A percentile compares a stretch with the other conserved stretches of the same genome.
Evolutionary conservation across 2,329 filamentous ascomycete species (phyloP).

Genomic region (Colletotrichum ledebouriae): DNA sequence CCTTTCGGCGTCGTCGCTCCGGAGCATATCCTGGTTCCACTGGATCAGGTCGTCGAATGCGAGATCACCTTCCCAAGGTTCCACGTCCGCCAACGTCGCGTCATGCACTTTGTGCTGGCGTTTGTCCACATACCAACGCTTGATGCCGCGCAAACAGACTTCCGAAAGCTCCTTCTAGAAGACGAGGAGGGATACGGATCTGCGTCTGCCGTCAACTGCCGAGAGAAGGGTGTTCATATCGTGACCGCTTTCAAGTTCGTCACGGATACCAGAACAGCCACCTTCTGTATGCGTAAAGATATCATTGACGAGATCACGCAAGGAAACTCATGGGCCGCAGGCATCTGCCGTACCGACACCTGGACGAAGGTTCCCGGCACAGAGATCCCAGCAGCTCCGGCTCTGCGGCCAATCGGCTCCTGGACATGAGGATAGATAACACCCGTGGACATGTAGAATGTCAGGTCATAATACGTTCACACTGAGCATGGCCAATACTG

Average conservation of each 20-base stretch:
- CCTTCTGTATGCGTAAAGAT: conserved; percentile 34
- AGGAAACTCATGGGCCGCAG: background rate
- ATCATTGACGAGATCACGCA: conserved; percentile 2
- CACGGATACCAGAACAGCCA: conserved; percentile 15
- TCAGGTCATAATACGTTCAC: too few relatives aligned
- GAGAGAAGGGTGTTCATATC: conserved; percentile 9
- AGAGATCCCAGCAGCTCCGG: background rate
- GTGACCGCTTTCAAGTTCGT: conserved; percentile 28
- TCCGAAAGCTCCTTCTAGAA: conserved; percentile 7
- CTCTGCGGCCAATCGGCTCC: background rate
- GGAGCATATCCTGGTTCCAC: background rate
- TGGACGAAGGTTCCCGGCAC: background rate
- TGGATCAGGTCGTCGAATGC: background rate
- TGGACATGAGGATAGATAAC: background rate
- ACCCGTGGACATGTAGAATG: too few relatives aligned
- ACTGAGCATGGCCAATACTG: too few relatives aligned
- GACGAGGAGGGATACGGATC: conserved; percentile 10
- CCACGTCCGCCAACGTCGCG: background rate
- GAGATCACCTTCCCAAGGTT: background rate
- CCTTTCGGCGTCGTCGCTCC: conserved; percentile 42
- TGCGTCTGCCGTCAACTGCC: background rate
- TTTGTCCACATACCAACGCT: background rate
- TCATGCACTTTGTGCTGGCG: conserved; percentile 8
- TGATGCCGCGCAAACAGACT: background rate
- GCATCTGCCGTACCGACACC: conserved; percentile 20